These are phyloP conservation scores for Saturnispora saitoi DNA, from an alignment of 805 yeast species.

Conservation along the genomic window DNA sequence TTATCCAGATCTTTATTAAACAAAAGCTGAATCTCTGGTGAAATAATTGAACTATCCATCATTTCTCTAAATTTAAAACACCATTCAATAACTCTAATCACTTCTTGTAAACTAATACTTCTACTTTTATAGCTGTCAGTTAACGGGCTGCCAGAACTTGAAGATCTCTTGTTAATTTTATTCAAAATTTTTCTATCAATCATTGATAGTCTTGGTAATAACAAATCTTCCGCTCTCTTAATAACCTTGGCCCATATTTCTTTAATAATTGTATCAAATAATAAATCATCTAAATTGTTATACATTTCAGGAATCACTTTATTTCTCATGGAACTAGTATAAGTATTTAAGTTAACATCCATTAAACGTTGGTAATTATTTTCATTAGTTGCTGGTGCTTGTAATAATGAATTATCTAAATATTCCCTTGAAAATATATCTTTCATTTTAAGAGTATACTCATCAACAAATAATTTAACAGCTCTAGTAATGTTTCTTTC, in stretches of 20 bases:
- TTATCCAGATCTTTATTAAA: conserved; percentile 17
- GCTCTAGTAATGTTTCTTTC: conserved; percentile 58
- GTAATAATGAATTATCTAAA: conserved; percentile 19
- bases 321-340: conserved; percentile 19
- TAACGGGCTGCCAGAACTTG: neutral
- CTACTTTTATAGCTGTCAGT: neutral
- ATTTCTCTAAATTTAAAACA: conserved; percentile 24
- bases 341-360: conserved; percentile 20
- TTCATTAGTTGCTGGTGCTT: conserved; percentile 16
- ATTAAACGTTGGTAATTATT: conserved; percentile 16
- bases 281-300: conserved; percentile 25
- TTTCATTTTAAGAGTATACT: conserved; percentile 57
- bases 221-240: conserved; percentile 55
- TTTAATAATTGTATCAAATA: conserved; percentile 23
- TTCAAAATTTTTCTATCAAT: conserved; percentile 8
- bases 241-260: conserved; percentile 77
- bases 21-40: conserved; percentile 16
- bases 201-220: conserved; percentile 52
- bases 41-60: conserved; percentile 21
- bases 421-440: conserved; percentile 30
- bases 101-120: conserved; percentile 19
- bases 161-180: conserved; percentile 12
- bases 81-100: conserved; percentile 27
- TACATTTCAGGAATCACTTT: conserved; percentile 21
- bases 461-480: conserved; percentile 60